Evolutionary conservation across 768 basidiomycete species (phyloP), one percentile per base, ranked within the genome.

Genomic region (Xerocomus potaroensis): DNA sequence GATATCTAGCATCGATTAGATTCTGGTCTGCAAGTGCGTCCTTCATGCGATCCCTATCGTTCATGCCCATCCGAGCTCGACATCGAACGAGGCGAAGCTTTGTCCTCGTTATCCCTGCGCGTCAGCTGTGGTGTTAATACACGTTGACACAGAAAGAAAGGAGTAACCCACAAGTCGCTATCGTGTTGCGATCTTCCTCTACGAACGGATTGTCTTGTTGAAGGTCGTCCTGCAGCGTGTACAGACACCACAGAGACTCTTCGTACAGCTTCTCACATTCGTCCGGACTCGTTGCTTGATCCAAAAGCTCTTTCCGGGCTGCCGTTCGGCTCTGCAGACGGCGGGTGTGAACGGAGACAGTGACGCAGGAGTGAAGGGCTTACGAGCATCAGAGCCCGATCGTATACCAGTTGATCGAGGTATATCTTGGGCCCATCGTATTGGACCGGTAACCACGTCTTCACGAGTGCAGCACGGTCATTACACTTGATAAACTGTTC

Each of bases 211-310:
- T 91, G 12, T 83, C 87, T 8, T 75, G 79, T 63, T 91, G 86
- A 2, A 91, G 72, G 58, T 95, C 88, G 61, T 98, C 96, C 62
- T 93, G 85, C 8, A 98, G 73, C 0, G 92, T 87, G 54, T 93
- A 90, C 24, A 98, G 73, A 62, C 93, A 88, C 91, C 92, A 96
- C 8, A 98, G 66, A 0, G 91, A 91, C 57, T 91, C 91, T 59
- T 97, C 94, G 67, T 98, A 99, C 30, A 95, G 73, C 63, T 86
- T 87, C 72, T 96, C 91, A 64, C 92, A 94, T 60, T 91, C 87
- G 53, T 87, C 79, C 0, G 87, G 83, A 23, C 78, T 78, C 35
- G 74, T 73, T 31, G 83, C 84, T 60, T 87, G 80, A 60, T 91
- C 90, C 10, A 89, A 70, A 0, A 97, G 76, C 60, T 98, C 95